Evolutionary conservation across 2,329 filamentous ascomycete species (phyloP).

Genomic region (Aureobasidium sp.): DNA sequence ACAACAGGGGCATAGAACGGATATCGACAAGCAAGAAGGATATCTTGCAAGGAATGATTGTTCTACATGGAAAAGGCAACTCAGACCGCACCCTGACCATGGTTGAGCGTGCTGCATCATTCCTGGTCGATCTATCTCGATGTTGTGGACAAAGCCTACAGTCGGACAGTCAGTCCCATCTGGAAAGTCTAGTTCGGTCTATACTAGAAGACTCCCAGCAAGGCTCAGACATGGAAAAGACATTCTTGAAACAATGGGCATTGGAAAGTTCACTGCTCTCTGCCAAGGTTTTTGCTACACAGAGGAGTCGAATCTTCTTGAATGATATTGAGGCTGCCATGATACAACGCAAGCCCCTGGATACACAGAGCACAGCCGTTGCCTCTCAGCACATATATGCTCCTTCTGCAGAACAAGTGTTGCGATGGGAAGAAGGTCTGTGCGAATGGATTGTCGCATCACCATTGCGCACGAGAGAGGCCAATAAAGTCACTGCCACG

Average conservation of each 20-base stretch:
- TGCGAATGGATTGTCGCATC: constrained; percentile 38
- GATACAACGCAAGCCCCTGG: constrained; percentile 22
- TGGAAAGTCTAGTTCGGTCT: constrained; percentile 24
- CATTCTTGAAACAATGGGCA: constrained; percentile 28
- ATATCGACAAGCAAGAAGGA: not conserved
- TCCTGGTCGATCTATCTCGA: constrained; percentile 27
- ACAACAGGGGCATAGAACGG: not conserved
- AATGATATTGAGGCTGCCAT: constrained; percentile 26
- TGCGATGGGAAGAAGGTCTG: constrained; percentile 37
- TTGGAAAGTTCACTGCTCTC: constrained; percentile 30
- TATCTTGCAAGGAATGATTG: not conserved
- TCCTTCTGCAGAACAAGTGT: constrained; percentile 15
- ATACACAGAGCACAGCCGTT: constrained; percentile 19
- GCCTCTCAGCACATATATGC: not conserved
- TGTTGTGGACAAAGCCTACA: constrained; percentile 30
- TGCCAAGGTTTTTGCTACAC: constrained; percentile 23
- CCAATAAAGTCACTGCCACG: too few relatives aligned
- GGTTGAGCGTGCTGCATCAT: constrained; percentile 18
- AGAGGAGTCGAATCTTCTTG: constrained; percentile 24
- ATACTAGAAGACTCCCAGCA: constrained; percentile 22
- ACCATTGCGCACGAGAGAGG: constrained; percentile 20
- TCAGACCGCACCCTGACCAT: not conserved
- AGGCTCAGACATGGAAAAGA: constrained; percentile 19
- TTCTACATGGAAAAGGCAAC: not conserved
- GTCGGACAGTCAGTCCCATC: constrained; percentile 21